Conservation (phyloP, 2,329 filamentous ascomycete species). For the Thermothelomyces thermophilus region DNA sequence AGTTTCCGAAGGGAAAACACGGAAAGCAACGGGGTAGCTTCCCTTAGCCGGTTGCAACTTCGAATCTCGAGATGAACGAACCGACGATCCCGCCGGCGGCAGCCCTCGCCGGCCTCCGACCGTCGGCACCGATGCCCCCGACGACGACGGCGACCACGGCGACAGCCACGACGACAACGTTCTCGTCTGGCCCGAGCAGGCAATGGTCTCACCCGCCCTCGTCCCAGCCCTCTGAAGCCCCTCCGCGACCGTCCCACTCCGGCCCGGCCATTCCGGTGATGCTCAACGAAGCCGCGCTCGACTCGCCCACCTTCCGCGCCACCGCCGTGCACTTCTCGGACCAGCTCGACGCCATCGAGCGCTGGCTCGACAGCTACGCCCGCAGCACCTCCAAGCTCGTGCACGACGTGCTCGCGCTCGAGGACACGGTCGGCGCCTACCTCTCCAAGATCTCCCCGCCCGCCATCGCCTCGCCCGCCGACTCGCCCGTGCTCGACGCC, state of each 20-base stretch:
- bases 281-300: constrained; percentile 89
- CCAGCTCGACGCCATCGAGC: constrained; percentile 83
- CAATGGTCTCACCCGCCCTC: constrained; percentile 8
- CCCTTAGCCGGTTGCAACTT: too few relatives aligned
- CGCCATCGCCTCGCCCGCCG: constrained; percentile 61
- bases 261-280: constrained; percentile 61
- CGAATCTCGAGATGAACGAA: constrained; percentile 16
- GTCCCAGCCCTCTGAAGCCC: constrained; percentile 1
- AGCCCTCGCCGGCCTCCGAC: constrained; percentile 8
- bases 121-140: constrained; percentile 8
- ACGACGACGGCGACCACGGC: background rate
- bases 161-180: background rate
- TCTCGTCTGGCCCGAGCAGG: constrained; percentile 1
- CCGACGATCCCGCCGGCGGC: constrained; percentile 14
- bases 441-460: constrained; percentile 65
- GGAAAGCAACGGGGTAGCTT: too few relatives aligned
- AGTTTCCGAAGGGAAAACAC: too few relatives aligned
- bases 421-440: constrained; percentile 71
- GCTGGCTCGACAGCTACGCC: constrained; percentile 70
- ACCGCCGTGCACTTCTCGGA: constrained; percentile 81
- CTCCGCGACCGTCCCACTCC: constrained; percentile 16
- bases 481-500: constrained; percentile 75
- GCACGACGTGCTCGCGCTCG: constrained; percentile 63
- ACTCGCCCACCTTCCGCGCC: constrained; percentile 91
- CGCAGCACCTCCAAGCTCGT: constrained; percentile 49